phyloP scores from a whole-genome alignment of 2,329 filamentous ascomycete species.

The Cladophialophora bantiana region DNA sequence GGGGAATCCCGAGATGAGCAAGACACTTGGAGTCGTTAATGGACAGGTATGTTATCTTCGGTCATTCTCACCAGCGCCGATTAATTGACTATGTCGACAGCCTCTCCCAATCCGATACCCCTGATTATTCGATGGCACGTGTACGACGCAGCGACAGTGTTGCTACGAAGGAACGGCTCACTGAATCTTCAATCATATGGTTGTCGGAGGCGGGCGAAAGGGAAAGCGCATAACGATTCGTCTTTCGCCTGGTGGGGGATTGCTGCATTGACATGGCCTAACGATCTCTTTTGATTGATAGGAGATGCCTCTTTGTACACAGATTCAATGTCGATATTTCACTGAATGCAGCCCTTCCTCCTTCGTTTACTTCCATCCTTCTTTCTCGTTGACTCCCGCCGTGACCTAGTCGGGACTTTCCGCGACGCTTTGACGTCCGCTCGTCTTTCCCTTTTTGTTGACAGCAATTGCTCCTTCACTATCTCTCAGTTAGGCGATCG shows the following conservation, averaged over 20 bases:
- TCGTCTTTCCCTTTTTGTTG: no score
- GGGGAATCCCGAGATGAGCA: constrained; percentile 21
- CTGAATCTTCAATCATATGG: not conserved
- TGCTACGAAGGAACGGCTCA: constrained; percentile 3
- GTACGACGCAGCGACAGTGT: not conserved
- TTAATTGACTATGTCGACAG: constrained; percentile 6
- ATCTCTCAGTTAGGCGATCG: no score
- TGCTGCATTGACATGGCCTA: constrained; percentile 4
- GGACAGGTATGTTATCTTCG: constrained; percentile 31
- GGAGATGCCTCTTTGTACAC: constrained; percentile 17
- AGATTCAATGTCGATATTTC: constrained; percentile 22
- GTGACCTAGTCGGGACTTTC: no score
- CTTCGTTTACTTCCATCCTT: not conserved
- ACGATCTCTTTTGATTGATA: constrained; percentile 3
- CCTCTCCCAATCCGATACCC: constrained; percentile 29
- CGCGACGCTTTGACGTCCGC: no score
- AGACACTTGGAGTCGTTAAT: constrained; percentile 28
- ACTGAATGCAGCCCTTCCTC: not conserved
- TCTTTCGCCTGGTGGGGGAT: not conserved
- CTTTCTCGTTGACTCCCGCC: not conserved
- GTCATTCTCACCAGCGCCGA: not conserved
- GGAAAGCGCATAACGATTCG: not conserved
- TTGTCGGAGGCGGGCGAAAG: not conserved
- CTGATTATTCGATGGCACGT: not conserved
- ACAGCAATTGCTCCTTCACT: no score